A percentile compares a stretch with the other conserved stretches of the same genome.
phyloP scores from a whole-genome alignment of 2,329 filamentous ascomycete species.

The Epichloe uncinata region DNA sequence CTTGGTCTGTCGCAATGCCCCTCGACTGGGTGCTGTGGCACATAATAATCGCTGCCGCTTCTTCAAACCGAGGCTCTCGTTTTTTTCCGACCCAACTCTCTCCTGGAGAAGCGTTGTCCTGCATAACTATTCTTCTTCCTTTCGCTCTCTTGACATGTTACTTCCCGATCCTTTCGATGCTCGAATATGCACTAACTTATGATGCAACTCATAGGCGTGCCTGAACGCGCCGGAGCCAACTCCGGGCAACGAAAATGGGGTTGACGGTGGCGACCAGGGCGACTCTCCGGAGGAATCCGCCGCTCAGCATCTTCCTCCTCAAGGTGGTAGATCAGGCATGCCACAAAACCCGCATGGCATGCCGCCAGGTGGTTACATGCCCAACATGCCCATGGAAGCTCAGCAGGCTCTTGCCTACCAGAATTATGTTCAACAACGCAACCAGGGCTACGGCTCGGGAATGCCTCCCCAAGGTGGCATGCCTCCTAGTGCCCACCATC shows the following conservation, averaged over 20 bases:
- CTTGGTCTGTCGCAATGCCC: neutral
- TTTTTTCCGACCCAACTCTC: too few relatives aligned
- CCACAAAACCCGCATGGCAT: slow-evolving; percentile 45
- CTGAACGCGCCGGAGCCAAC: slow-evolving; percentile 89
- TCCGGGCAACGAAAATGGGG: slow-evolving; percentile 67
- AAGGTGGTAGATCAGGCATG: slow-evolving; percentile 47
- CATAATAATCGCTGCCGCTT: neutral
- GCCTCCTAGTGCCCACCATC: slow-evolving; percentile 71
- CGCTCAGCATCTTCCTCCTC: slow-evolving; percentile 60
- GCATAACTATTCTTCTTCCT: neutral
- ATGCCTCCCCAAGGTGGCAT: slow-evolving; percentile 73
- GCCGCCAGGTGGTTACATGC: slow-evolving; percentile 51
- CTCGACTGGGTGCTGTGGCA: neutral
- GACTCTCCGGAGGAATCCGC: slow-evolving; percentile 86
- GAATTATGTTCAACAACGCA: slow-evolving; percentile 66
- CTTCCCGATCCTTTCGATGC: neutral
- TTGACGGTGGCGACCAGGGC: slow-evolving; percentile 61
- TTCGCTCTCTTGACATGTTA: too few relatives aligned
- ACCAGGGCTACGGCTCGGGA: slow-evolving; percentile 55
- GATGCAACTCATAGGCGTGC: slow-evolving; percentile 55
- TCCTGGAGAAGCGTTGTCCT: neutral
- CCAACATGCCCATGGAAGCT: slow-evolving; percentile 55
- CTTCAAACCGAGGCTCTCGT: too few relatives aligned
- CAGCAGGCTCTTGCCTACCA: slow-evolving; percentile 74
- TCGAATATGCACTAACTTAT: neutral